Conservation (phyloP, 2,329 filamentous ascomycete species). For the Fusarium equiseti region DNA sequence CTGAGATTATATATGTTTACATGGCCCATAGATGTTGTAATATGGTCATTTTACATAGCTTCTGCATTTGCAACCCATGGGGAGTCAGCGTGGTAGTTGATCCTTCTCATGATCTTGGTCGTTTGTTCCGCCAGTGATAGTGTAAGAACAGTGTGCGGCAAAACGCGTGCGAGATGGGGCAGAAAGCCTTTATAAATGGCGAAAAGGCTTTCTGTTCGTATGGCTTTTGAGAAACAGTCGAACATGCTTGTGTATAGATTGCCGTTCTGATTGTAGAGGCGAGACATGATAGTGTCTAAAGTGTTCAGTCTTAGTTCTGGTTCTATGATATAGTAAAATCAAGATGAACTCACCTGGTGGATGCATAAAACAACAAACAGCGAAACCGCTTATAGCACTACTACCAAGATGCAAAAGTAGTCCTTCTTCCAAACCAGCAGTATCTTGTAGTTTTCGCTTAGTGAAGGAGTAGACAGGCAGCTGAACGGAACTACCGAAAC, state of each 20-base stretch:
- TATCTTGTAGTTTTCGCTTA: neutral
- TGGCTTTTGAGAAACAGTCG: neutral
- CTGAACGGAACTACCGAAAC: neutral
- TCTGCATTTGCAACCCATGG: neutral
- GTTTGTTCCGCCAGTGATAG: neutral
- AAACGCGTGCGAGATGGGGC: neutral
- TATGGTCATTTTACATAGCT: fast-evolving
- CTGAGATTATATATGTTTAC: fast-evolving
- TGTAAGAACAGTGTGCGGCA: neutral
- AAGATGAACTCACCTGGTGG: neutral
- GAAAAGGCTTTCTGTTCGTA: neutral
- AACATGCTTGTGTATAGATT: neutral
- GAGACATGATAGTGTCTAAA: neutral
- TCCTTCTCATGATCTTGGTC: neutral
- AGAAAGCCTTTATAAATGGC: neutral
- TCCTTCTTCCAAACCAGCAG: neutral
- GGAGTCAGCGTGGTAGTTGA: neutral
- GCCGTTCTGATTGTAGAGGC: neutral
- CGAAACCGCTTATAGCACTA: neutral
- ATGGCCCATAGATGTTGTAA: fast-evolving
- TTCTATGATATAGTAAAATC: neutral
- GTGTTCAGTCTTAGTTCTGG: neutral
- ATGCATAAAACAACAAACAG: neutral
- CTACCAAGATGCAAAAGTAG: neutral
- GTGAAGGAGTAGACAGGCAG: neutral